A percentile compares a stretch with the other conserved stretches of the same genome.
Evolutionary conservation across 768 basidiomycete species (phyloP).

Genomic region (Boletus subparvulus): DNA sequence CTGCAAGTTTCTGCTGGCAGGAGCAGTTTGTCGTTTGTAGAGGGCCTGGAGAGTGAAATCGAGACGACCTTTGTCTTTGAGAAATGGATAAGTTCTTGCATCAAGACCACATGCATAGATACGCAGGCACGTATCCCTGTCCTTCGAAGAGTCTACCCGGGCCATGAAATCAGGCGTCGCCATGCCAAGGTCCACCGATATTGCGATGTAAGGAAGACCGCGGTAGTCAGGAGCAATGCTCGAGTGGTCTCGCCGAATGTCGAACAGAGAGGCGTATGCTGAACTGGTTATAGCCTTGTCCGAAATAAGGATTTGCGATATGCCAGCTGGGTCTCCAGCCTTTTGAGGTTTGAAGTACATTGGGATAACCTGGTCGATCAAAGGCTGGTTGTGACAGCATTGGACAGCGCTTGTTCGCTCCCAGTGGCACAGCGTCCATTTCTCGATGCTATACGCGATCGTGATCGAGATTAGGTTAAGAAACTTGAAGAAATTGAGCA

Average conservation of each 20-base stretch:
- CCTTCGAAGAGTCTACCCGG: not conserved
- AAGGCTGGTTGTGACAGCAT: not conserved
- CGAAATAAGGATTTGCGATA: not conserved
- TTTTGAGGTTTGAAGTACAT: not conserved
- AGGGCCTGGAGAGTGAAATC: not conserved
- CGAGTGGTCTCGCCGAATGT: not conserved
- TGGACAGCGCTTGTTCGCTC: not conserved
- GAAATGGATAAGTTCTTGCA: not conserved
- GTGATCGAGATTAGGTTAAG: not conserved
- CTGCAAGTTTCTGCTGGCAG: not conserved
- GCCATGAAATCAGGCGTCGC: not conserved
- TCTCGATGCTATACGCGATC: not conserved
- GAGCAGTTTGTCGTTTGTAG: not conserved
- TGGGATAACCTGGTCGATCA: not conserved
- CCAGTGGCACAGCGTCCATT: not conserved
- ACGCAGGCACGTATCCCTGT: not conserved
- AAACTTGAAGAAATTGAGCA: not conserved
- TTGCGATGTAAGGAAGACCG: not conserved
- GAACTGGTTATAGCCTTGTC: not conserved
- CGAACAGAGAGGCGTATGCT: too few species aligned
- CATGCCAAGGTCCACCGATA: not conserved
- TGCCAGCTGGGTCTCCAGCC: not conserved
- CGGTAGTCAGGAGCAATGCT: not conserved
- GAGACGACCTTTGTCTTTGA: not conserved
- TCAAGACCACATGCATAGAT: not conserved